A percentile compares a stretch with the other conserved stretches of the same genome.
phyloP scores from a whole-genome alignment of 176 grass and related monocot genomes.

The Bothriochloa decipiens region DNA sequence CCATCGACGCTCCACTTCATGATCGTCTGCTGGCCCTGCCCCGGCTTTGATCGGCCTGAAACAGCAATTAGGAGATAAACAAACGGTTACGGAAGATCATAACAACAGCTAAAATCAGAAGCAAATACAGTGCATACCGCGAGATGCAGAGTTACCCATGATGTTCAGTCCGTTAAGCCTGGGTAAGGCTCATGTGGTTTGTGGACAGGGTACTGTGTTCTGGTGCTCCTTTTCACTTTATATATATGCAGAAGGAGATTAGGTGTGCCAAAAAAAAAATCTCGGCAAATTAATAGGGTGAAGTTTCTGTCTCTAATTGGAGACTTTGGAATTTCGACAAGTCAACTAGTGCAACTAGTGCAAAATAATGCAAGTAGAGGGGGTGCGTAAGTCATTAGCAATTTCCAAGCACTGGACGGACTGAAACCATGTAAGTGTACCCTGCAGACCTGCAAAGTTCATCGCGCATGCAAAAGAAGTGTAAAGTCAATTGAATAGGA shows the following conservation, averaged over 20 bases:
- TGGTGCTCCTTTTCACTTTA: background rate
- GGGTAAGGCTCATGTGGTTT: background rate
- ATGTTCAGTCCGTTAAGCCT: background rate
- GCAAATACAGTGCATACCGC: background rate
- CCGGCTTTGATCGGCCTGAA: background rate
- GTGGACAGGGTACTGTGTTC: background rate
- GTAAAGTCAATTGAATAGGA: background rate
- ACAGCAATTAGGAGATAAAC: background rate
- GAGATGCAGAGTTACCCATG: conserved; percentile 18
- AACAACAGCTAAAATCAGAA: background rate
- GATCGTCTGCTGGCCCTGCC: background rate
- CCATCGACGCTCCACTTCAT: conserved; percentile 49
- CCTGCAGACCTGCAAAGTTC: background rate
- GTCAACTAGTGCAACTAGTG: background rate
- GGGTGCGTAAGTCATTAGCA: background rate
- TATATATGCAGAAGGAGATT: background rate
- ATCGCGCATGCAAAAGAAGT: background rate
- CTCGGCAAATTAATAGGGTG: background rate
- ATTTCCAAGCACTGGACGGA: background rate
- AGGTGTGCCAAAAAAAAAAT: background rate
- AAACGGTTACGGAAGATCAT: background rate
- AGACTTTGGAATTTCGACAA: background rate
- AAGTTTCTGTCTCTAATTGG: background rate
- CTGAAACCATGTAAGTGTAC: background rate
- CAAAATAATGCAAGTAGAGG: background rate